These are phyloP conservation scores for Aspergillus caelatus DNA, from an alignment of 2,329 filamentous ascomycete species.

Conservation along the genomic window DNA sequence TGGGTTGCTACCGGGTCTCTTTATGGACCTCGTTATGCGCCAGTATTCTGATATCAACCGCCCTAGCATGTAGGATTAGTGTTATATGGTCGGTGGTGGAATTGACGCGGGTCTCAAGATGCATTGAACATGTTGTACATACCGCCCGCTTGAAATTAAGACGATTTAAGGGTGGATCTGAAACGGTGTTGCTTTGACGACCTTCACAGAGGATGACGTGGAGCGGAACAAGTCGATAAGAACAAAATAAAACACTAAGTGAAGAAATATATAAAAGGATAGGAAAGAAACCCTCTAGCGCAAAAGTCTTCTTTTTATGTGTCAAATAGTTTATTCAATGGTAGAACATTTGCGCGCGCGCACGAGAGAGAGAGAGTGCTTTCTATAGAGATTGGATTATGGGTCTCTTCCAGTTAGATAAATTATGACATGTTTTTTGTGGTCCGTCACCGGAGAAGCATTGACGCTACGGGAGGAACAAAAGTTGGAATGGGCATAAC, in stretches of 20 bases:
- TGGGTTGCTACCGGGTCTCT: not conserved
- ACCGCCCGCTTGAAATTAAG: not conserved
- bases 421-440: not conserved
- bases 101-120: not conserved
- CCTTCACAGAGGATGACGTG: conserved; percentile 6
- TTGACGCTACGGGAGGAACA: conserved; percentile 10
- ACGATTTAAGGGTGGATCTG: not conserved
- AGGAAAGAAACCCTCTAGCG: not conserved
- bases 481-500: conserved; percentile 11
- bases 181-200: not conserved
- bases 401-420: not conserved
- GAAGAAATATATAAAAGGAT: not conserved
- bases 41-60: not conserved
- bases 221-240: not conserved
- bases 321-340: not conserved
- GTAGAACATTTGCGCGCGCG: too few species aligned
- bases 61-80: not conserved
- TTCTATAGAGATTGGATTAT: not conserved
- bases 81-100: not conserved
- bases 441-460: conserved; percentile 18
- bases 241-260: not conserved
- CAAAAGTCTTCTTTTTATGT: not conserved
- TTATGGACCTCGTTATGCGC: not conserved
- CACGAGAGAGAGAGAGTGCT: too few species aligned
- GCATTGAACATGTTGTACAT: not conserved